A percentile compares a stretch with the other conserved stretches of the same genome.
phyloP scores from a whole-genome alignment of 176 grass and related monocot species.

The Avena eriantha region DNA sequence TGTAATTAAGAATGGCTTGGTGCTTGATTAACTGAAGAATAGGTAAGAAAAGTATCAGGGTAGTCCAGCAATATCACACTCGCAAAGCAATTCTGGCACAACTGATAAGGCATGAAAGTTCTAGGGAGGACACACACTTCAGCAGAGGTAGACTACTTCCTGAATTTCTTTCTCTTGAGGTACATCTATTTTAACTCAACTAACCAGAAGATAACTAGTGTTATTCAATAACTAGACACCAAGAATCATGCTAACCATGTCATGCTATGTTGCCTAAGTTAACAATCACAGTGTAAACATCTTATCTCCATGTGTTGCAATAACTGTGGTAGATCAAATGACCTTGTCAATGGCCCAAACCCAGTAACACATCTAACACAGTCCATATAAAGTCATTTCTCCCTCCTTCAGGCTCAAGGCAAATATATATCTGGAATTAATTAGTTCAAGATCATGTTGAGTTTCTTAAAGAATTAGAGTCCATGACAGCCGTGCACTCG shows the following conservation, averaged over 20 bases:
- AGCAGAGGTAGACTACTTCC: neutral
- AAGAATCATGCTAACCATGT: constrained; percentile 21
- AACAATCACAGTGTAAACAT: neutral
- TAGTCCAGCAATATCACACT: neutral
- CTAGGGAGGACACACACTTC: constrained; percentile 15
- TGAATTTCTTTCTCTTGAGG: neutral
- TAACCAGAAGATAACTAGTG: constrained; percentile 1
- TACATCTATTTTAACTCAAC: neutral
- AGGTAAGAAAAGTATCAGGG: neutral
- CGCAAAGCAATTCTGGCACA: neutral
- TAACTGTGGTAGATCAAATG: neutral
- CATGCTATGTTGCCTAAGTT: neutral
- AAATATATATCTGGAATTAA: constrained; percentile 18
- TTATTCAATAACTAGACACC: constrained; percentile 1
- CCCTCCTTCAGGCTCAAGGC: neutral
- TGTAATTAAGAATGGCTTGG: neutral
- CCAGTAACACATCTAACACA: neutral
- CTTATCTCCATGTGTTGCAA: neutral
- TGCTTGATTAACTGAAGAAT: neutral
- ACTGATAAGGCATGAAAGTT: neutral
- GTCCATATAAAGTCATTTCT: neutral
- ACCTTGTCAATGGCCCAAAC: neutral
- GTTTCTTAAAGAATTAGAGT: constrained; percentile 8
- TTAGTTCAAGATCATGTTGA: neutral
- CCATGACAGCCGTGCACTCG: neutral